These are phyloP conservation scores for Nepenthes alata DNA, from an alignment of 179 eudicot genomes.

Conservation along the genomic window DNA sequence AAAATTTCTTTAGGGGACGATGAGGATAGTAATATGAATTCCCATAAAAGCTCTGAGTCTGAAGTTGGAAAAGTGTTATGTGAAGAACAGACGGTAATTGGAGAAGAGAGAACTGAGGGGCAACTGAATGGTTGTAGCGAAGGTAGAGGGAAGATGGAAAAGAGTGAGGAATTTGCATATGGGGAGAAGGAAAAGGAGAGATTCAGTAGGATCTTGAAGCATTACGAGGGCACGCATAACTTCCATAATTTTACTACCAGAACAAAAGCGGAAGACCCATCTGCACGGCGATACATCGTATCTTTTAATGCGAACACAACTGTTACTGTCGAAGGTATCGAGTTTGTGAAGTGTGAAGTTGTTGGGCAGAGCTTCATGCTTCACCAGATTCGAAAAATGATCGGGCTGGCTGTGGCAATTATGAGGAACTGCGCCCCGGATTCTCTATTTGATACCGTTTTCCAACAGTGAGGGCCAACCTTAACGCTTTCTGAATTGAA, in stretches of 20 bases:
- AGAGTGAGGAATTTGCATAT: slow-evolving; percentile 39
- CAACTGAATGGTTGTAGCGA: slow-evolving; percentile 5
- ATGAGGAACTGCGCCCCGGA: slow-evolving; percentile 71
- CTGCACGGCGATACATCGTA: slow-evolving; percentile 68
- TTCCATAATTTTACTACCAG: slow-evolving; percentile 89
- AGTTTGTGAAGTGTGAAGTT: slow-evolving; percentile 82
- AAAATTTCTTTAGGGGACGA: not conserved
- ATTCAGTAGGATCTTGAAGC: slow-evolving; percentile 57
- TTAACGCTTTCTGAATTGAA: not conserved
- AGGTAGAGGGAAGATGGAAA: slow-evolving; percentile 10
- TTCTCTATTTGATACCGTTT: slow-evolving; percentile 54
- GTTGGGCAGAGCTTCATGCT: slow-evolving; percentile 98
- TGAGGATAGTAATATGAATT: not conserved
- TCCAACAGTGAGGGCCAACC: slow-evolving; percentile 39
- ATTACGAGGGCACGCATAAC: slow-evolving; percentile 75
- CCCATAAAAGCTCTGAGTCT: not conserved
- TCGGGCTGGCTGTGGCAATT: slow-evolving; percentile 78
- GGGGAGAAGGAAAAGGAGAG: slow-evolving; percentile 57
- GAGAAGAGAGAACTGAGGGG: slow-evolving; percentile 9
- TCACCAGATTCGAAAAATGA: slow-evolving; percentile 87
- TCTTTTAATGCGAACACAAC: slow-evolving; percentile 60
- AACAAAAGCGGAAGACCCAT: slow-evolving; percentile 75
- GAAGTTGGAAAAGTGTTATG: not conserved
- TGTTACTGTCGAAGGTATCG: slow-evolving; percentile 64
- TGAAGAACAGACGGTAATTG: not conserved